Conservation (phyloP, 345 rosid species). For the Eucalyptus regnans region DNA sequence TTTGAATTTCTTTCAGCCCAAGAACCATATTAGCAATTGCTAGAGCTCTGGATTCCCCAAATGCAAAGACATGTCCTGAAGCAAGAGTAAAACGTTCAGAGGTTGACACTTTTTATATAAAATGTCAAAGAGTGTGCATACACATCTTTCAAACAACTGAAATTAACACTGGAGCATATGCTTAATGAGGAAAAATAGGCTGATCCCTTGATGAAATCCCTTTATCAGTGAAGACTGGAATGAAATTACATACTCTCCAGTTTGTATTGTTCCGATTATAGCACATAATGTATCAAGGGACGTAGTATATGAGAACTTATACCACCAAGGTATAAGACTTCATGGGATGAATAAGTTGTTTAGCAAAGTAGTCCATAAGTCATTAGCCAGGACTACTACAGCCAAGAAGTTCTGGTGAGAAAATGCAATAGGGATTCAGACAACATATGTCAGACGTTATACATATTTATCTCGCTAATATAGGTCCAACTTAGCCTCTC, state of each 20-base stretch:
- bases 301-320: background rate
- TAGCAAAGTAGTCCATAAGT: background rate
- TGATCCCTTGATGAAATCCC: background rate
- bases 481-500: background rate
- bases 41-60: conserved; percentile 96
- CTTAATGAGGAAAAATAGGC: background rate
- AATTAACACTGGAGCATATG: background rate
- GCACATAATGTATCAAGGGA: background rate
- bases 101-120: background rate
- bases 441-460: background rate
- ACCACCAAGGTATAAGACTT: background rate
- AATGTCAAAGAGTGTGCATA: background rate
- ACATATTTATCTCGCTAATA: background rate
- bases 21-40: conserved; percentile 99
- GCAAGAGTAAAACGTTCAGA: background rate
- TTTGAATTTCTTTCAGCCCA: conserved; percentile 97
- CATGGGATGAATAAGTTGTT: background rate
- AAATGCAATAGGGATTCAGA: background rate
- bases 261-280: background rate
- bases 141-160: background rate
- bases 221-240: background rate
- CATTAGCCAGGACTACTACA: background rate
- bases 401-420: background rate
- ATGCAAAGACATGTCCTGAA: conserved; percentile 94
- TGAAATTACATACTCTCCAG: background rate